These are phyloP conservation scores for Agaricus blazei DNA, from an alignment of 768 basidiomycete genomes.

Conservation along the genomic window DNA sequence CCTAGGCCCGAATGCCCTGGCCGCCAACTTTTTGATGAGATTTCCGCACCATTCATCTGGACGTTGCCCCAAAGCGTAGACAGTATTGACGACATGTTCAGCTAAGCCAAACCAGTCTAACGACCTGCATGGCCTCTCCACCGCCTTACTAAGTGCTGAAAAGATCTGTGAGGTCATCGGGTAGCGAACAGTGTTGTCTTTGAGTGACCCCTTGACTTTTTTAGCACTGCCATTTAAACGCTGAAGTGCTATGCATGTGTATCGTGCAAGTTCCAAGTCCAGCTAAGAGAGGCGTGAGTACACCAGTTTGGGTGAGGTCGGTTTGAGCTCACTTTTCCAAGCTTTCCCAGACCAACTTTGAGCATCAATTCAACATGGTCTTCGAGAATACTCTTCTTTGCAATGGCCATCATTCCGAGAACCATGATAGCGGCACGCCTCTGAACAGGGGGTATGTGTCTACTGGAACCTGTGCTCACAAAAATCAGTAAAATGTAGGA, in stretches of 20 bases:
- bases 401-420: constrained; percentile 93
- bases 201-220: constrained; percentile 93
- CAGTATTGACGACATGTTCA: constrained; percentile 94
- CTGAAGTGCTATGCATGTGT: constrained; percentile 91
- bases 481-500: background rate
- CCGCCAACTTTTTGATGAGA: constrained; percentile 79
- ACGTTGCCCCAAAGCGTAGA: constrained; percentile 91
- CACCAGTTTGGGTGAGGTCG: background rate
- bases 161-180: constrained; percentile 89
- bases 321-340: constrained; percentile 61
- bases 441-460: constrained; percentile 73
- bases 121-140: constrained; percentile 74
- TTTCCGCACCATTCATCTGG: constrained; percentile 80
- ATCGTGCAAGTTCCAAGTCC: constrained; percentile 86
- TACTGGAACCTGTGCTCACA: constrained; percentile 54
- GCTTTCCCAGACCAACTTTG: constrained; percentile 77
- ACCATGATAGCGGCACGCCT: constrained; percentile 94
- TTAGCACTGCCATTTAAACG: constrained; percentile 92
- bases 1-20: constrained; percentile 54
- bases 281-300: constrained; percentile 35
- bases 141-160: constrained; percentile 71
- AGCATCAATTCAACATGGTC: constrained; percentile 84
- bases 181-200: constrained; percentile 80
- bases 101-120: constrained; percentile 97
- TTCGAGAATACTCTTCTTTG: constrained; percentile 65